Evolutionary conservation across 768 basidiomycete species (phyloP).

Genomic region (Psilocybe sp.): DNA sequence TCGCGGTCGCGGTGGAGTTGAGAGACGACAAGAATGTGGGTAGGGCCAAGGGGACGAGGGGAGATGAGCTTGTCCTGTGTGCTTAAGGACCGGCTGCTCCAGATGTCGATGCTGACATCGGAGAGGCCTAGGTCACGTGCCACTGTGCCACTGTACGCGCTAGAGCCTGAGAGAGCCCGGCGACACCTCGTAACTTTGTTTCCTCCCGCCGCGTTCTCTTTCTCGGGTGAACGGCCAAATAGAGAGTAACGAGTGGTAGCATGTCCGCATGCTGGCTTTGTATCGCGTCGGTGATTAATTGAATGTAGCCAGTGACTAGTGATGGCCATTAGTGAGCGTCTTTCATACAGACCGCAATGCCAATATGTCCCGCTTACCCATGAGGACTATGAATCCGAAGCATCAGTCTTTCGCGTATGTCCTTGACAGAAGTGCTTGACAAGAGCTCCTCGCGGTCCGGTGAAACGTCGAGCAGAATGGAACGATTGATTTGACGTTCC

Average conservation of each 20-base stretch:
- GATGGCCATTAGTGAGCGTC: too few relatives aligned
- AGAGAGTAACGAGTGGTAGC: constrained; percentile 24
- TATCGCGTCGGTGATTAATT: constrained; percentile 18
- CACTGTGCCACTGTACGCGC: neutral
- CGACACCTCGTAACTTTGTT: neutral
- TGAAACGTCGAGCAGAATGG: constrained; percentile 26
- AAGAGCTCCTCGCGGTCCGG: constrained; percentile 34
- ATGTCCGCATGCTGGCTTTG: constrained; percentile 15
- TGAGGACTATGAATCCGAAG: constrained; percentile 18
- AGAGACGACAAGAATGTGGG: constrained; percentile 30
- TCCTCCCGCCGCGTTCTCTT: constrained; percentile 6
- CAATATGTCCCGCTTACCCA: constrained; percentile 13
- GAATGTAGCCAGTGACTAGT: constrained; percentile 33
- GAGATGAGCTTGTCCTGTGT: constrained; percentile 29
- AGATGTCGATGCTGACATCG: neutral
- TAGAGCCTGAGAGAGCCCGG: too few relatives aligned
- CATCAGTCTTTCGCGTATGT: constrained; percentile 29
- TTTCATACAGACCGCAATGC: too few relatives aligned
- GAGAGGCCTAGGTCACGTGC: neutral
- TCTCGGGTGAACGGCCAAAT: constrained; percentile 12
- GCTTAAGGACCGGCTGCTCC: constrained; percentile 15
- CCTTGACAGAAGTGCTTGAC: constrained; percentile 20
- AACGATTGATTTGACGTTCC: constrained; percentile 27
- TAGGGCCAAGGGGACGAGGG: constrained; percentile 32
- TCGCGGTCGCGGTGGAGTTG: constrained; percentile 7